phyloP scores from a whole-genome alignment of 1,284 basidiomycete genomes.

The Wallemia hederae region DNA sequence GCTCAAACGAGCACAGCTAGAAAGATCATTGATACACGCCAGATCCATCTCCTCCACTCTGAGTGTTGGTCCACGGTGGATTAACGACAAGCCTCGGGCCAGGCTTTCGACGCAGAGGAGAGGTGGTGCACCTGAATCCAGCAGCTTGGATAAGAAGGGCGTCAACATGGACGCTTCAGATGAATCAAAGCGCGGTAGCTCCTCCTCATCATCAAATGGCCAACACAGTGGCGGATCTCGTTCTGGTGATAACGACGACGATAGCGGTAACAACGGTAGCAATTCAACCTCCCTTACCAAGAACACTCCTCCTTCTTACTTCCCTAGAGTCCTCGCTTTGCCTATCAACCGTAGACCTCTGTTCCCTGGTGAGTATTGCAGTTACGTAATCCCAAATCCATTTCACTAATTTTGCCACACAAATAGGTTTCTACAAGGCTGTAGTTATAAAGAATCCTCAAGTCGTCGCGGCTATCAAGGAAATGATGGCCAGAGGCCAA shows the following conservation, averaged over 20 bases:
- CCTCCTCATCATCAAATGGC: constrained; percentile 2
- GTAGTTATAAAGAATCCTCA: constrained; percentile 69
- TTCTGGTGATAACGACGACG: constrained; percentile 2
- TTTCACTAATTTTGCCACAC: background rate
- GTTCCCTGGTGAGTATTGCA: constrained; percentile 34
- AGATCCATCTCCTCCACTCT: background rate
- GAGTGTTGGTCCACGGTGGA: background rate
- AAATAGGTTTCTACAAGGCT: constrained; percentile 72
- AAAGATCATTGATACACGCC: too few species aligned
- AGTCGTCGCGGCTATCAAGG: constrained; percentile 81
- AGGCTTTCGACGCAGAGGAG: constrained; percentile 3
- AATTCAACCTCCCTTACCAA: constrained; percentile 12
- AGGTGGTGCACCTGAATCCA: background rate
- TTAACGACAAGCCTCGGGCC: background rate
- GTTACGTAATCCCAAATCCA: constrained; percentile 11
- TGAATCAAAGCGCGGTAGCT: constrained; percentile 2
- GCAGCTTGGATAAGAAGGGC: background rate
- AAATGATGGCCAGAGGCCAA: constrained; percentile 86
- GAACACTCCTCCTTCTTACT: constrained; percentile 60
- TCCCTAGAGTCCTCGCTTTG: constrained; percentile 80
- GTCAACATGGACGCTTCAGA: background rate
- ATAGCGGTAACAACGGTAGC: background rate
- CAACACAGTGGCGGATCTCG: background rate
- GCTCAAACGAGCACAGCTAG: background rate
- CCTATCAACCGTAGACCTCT: constrained; percentile 86